Base-by-base conservation (phyloP, 2,329 filamentous ascomycete genomes). In the Fusarium sp. region DNA sequence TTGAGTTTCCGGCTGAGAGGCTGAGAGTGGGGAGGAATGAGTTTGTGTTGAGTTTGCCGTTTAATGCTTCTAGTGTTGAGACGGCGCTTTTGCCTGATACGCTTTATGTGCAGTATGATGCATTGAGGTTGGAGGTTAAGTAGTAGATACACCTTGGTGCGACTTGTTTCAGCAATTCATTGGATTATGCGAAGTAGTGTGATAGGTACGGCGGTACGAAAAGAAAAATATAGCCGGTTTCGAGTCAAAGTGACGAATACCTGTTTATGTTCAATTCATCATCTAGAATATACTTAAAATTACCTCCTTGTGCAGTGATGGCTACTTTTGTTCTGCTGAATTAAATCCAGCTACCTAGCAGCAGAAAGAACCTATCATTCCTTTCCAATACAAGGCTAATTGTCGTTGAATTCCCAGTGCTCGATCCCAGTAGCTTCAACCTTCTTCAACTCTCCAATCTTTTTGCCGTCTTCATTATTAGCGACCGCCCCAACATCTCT, bases 81-180 rank as follows among this genome's bases (percentile, higher is more conserved):
- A 87, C 85, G 17, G 89, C 90, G 0, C 53, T 91, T 6, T 70
- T 91, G 47, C 85, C 89, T 0, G 81, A 82, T 55, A 85, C 84
- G 0, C 81, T 90, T 0, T 92, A 91, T 79, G 86, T 92, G 1
- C 89, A 92, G 81, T 92, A 92, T 72, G 90, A 92, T 81, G 89
- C 90, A 2, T 74, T 92, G 77, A 83, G 89, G 58, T 71, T 91
- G 50, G 90, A 92, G 75, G 75, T 91, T 0, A 69, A 69, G 54
- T 75, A 62, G 20, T 14, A 3, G 18, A 5, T 1, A 6, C 2
- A 15, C 0, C 7, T 22, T 28, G 18, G 6, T 12, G 13, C 8
- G 32, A 26, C 9, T 9, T 7, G 14, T 7, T 38, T 10, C 5
- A 38, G 13, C n/a, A 9, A 6, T 22, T 54, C 6, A 24, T 6